Evolutionary conservation across 345 rosid species (phyloP).

Genomic region (Barbarea vulgaris): DNA sequence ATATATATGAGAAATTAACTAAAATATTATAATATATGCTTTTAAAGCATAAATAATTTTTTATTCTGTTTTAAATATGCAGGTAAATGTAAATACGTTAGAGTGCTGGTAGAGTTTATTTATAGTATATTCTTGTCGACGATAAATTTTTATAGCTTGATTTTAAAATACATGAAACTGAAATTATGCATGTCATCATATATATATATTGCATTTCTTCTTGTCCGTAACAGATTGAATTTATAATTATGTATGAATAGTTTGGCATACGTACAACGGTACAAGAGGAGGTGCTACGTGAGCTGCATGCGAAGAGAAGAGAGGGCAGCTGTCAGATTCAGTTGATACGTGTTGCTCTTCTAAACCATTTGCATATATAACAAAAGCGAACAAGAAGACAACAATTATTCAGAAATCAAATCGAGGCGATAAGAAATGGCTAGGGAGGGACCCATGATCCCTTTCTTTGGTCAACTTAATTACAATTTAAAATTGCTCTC

Average conservation of each 20-base stretch:
- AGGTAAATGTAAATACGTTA: not conserved
- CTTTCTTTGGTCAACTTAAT: constrained; percentile 10
- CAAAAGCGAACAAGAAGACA: constrained; percentile 13
- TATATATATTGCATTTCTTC: not conserved
- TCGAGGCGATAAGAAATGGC: constrained; percentile 35
- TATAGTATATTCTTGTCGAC: not conserved
- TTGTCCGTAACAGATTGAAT: constrained; percentile 1
- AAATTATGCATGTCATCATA: not conserved
- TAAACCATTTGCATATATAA: not conserved
- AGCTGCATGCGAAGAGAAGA: constrained; percentile 39
- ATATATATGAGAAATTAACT: no score
- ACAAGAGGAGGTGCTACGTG: constrained; percentile 36
- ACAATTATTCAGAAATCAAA: not conserved
- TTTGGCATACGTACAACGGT: constrained; percentile 1
- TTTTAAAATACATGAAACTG: not conserved
- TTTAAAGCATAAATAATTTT: no score
- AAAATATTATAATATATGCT: no score
- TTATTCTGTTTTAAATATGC: no score
- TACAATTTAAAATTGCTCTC: not conserved
- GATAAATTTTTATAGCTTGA: not conserved
- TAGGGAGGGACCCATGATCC: constrained; percentile 25
- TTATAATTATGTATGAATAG: not conserved
- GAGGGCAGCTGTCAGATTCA: constrained; percentile 39
- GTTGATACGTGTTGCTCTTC: constrained; percentile 27
- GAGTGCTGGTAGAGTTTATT: not conserved